Evolutionary conservation across 2,329 filamentous ascomycete species (phyloP).

Genomic region (Stachybotrys elegans): DNA sequence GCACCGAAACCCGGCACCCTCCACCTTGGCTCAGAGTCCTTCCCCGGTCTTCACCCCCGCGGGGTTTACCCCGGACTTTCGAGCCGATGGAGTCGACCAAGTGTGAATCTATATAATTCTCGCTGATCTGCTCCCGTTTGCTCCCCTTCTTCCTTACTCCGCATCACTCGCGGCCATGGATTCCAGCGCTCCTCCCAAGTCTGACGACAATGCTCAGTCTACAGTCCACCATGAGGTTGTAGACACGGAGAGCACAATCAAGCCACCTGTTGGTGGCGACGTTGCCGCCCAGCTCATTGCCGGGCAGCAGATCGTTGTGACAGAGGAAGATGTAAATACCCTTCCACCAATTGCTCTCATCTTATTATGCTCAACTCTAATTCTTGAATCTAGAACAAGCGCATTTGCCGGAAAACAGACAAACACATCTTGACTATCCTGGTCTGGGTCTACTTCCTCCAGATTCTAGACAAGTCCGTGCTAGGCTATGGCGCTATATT

Average conservation of each 20-base stretch:
- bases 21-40: too few species aligned
- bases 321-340: constrained; percentile 12
- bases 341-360: neutral
- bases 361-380: neutral
- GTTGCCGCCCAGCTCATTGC: constrained; percentile 11
- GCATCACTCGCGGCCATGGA: neutral
- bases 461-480: constrained; percentile 54
- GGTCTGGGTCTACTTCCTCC: constrained; percentile 55
- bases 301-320: constrained; percentile 11
- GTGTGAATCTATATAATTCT: too few species aligned
- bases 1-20: too few species aligned
- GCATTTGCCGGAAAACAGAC: constrained; percentile 58
- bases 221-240: neutral
- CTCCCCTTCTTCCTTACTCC: too few species aligned
- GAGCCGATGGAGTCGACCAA: too few species aligned
- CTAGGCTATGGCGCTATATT: constrained; percentile 55
- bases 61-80: too few species aligned
- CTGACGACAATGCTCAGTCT: neutral
- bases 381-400: constrained; percentile 14
- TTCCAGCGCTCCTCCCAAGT: neutral
- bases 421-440: constrained; percentile 50
- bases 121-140: too few species aligned
- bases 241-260: neutral
- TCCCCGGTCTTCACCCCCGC: too few species aligned
- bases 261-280: constrained; percentile 3